A percentile compares a stretch with the other conserved stretches of the same genome.
These are phyloP conservation scores for Pseudocercospora fijiensis DNA, from an alignment of 2,329 filamentous ascomycete species.

Conservation along the genomic window DNA sequence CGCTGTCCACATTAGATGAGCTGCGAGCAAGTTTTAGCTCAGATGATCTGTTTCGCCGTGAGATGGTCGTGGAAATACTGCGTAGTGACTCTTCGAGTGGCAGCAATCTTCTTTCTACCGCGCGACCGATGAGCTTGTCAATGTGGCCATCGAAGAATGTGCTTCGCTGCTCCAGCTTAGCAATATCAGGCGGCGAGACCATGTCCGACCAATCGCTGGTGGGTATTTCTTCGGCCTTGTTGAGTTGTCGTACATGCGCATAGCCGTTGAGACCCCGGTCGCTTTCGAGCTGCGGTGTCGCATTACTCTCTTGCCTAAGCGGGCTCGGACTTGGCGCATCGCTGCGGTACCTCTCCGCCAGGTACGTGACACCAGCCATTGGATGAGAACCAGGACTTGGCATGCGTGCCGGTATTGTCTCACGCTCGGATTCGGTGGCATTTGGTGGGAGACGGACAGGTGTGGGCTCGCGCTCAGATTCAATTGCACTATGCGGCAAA, in stretches of 20 bases:
- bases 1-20: constrained; percentile 67
- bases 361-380: constrained; percentile 35
- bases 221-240: constrained; percentile 62
- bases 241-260: constrained; percentile 58
- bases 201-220: constrained; percentile 91
- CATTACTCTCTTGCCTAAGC: constrained; percentile 19
- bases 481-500: constrained; percentile 55
- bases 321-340: constrained; percentile 74
- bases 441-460: constrained; percentile 25
- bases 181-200: constrained; percentile 77
- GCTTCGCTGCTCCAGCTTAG: constrained; percentile 76
- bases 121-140: constrained; percentile 76
- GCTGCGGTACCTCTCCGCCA: constrained; percentile 51
- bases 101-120: constrained; percentile 72
- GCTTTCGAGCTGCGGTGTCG: constrained; percentile 35
- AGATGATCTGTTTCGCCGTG: constrained; percentile 59
- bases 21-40: constrained; percentile 41
- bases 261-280: constrained; percentile 44
- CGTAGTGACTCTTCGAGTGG: constrained; percentile 79
- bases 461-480: constrained; percentile 58
- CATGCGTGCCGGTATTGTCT: constrained; percentile 22
- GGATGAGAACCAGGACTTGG: constrained; percentile 32
- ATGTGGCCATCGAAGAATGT: constrained; percentile 90
- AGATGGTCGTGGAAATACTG: constrained; percentile 59
- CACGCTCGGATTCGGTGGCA: constrained; percentile 20